These are phyloP conservation scores for Castanea mollissima DNA, from an alignment of 306 rosid species.

Conservation along the genomic window DNA sequence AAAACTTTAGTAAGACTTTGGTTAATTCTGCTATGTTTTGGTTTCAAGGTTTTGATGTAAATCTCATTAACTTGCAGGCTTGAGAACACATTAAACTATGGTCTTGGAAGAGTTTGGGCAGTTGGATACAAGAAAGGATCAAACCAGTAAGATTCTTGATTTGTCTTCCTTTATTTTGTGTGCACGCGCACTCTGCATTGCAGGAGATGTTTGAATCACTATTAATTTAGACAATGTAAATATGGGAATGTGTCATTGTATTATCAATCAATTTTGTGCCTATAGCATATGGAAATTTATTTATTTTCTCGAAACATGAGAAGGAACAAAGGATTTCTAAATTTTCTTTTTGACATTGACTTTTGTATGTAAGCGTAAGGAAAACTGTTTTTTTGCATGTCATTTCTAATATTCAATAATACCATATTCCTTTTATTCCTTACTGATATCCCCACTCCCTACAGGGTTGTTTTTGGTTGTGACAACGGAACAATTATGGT, in stretches of 20 bases:
- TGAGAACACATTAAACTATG: slow-evolving; percentile 25
- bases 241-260: not conserved
- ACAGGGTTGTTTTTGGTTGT: slow-evolving; percentile 32
- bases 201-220: not conserved
- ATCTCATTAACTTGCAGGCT: slow-evolving; percentile 21
- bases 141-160: slow-evolving; percentile 22
- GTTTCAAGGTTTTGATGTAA: not conserved
- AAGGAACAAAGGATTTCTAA: not conserved
- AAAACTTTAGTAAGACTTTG: not conserved
- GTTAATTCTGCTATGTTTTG: not conserved
- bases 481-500: slow-evolving; percentile 26
- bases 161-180: not conserved
- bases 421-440: not conserved
- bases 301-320: not conserved
- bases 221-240: not conserved
- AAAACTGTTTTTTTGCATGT: too few species aligned
- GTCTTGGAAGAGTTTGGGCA: slow-evolving; percentile 44
- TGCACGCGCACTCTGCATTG: not conserved
- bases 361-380: not conserved
- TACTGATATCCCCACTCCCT: not conserved
- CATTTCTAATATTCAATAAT: not conserved
- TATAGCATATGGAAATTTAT: not conserved
- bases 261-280: not conserved
- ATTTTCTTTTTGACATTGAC: not conserved
- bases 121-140: slow-evolving; percentile 33